Base-by-base conservation (phyloP, 305 asterid species). In the Plantago coronopus region DNA sequence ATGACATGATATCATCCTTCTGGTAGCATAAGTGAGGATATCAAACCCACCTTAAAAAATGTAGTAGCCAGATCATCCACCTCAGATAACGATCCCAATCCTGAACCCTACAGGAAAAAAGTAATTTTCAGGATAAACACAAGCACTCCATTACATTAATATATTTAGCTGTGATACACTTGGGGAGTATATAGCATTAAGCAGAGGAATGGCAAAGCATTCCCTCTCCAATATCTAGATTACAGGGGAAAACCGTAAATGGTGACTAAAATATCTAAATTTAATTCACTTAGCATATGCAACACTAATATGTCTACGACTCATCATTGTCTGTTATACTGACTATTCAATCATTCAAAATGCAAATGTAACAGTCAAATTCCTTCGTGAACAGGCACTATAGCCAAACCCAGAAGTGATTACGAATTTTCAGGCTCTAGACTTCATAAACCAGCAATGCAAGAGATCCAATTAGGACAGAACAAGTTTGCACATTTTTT, bases 31-130 rank as follows among this genome's bases (percentile, higher is more conserved):
- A 44, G 38, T 25, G 53, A 47, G 64, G 63, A 55, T 16, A 25
- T 15, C 0, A 65, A 67, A 50, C 91, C 63, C 51, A 84, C 98
- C 95, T 91, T 91, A 23, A 91, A 82, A 80, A 88, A 91, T 53
- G 95, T 91, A 67, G 98, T 84, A 48, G 96, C 88, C 70, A 91
- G 74, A 71, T 91, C 98, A 84, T 91, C 98, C 21, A 80, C 71
- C 43, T 91, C 96, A 29, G 96, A 83, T 71, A 91, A 66, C 45
- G 95, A 89, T 73, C 95, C 90, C 63, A 87, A 72, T 57, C 86
- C 94, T 18, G 93, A 81, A 59, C 88, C 93, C 95, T 87, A 48
- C 64, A 51, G 62, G 67, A 34, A 59, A 29, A 46, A 46, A 10
- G 20, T 11, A 49, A 16, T 49, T 20, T 25, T 7, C 55, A 49